These are phyloP conservation scores for Lactarius sanguifluus DNA, from an alignment of 768 basidiomycete species.

Conservation along the genomic window DNA sequence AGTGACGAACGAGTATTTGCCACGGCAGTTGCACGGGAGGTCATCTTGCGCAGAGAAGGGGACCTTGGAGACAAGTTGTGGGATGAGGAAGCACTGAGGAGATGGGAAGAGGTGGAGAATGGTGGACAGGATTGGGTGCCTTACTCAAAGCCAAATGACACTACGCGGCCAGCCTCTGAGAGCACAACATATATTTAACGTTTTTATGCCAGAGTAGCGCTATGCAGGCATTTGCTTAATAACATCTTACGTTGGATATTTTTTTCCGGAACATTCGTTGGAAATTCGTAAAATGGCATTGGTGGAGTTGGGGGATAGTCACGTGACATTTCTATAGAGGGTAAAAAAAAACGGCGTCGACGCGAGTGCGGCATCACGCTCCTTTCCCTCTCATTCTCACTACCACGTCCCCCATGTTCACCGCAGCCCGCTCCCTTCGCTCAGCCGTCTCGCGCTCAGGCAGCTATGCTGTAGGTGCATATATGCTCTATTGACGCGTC, in stretches of 20 bases:
- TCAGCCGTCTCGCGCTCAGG: conserved; percentile 57
- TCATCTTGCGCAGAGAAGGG: conserved; percentile 42
- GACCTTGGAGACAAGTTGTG: conserved; percentile 44
- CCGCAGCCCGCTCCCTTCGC: conserved; percentile 65
- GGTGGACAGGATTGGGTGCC: conserved; percentile 38
- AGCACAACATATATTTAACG: too few species aligned
- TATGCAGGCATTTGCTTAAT: background rate
- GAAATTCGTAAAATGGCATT: background rate
- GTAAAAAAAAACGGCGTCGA: conserved; percentile 22
- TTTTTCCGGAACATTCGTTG: background rate
- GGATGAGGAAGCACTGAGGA: conserved; percentile 47
- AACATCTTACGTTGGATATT: background rate
- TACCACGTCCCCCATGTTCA: conserved; percentile 60
- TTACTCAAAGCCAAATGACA: background rate
- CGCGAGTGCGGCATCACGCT: conserved; percentile 13
- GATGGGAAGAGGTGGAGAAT: conserved; percentile 50
- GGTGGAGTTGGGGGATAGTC: background rate
- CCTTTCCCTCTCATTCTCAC: conserved; percentile 33
- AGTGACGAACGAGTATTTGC: conserved; percentile 53
- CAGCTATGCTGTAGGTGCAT: conserved; percentile 56
- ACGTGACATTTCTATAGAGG: conserved; percentile 1
- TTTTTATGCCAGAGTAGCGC: too few species aligned
- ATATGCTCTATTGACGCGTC: background rate
- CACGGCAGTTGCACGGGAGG: conserved; percentile 41
- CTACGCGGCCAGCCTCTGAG: too few species aligned